Conservation (phyloP, 78 protist genomes). For the Fonticula alba region DNA sequence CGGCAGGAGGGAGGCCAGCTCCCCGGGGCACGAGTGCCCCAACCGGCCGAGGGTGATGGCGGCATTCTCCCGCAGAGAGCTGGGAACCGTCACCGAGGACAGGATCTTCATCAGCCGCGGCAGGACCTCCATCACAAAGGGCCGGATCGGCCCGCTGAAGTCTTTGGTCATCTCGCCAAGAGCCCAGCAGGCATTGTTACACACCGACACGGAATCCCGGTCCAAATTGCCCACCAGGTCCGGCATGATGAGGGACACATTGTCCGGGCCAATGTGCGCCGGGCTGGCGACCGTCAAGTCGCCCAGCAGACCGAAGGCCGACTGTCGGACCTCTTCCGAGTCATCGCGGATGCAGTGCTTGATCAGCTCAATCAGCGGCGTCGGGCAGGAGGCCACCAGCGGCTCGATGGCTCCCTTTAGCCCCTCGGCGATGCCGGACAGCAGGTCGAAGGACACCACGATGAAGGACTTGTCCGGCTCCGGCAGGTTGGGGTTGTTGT, state of each 20-base stretch:
- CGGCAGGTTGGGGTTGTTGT: too few relatives aligned
- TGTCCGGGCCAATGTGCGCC: not conserved
- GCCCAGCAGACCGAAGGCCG: slow-evolving; percentile 45
- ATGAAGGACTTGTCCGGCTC: slow-evolving; percentile 19
- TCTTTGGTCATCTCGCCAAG: slow-evolving; percentile 28
- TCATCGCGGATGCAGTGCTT: slow-evolving; percentile 9
- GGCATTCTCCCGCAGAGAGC: slow-evolving; percentile 12
- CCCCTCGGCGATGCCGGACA: slow-evolving; percentile 34
- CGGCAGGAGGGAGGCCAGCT: too few relatives aligned
- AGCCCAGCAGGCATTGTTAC: slow-evolving; percentile 60
- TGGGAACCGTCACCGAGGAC: not conserved
- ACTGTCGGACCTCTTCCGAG: slow-evolving; percentile 31
- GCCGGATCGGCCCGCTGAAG: slow-evolving; percentile 1
- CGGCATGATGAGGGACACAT: slow-evolving; percentile 6
- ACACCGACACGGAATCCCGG: slow-evolving; percentile 13
- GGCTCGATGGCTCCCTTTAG: slow-evolving; percentile 5
- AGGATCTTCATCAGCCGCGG: slow-evolving; percentile 13
- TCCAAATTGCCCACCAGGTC: slow-evolving; percentile 8
- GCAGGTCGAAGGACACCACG: slow-evolving; percentile 34
- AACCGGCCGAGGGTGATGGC: slow-evolving; percentile 43
- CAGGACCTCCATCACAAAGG: not conserved
- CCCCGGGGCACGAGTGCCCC: slow-evolving; percentile 3
- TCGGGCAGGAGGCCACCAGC: slow-evolving; percentile 9
- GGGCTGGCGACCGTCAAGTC: slow-evolving; percentile 22
- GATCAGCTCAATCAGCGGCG: slow-evolving; percentile 16